Percentiles rank a stretch among this genome's conserved stretches.
Conservation (phyloP, 208 protist genomes). For the Naegleria fowleri region DNA sequence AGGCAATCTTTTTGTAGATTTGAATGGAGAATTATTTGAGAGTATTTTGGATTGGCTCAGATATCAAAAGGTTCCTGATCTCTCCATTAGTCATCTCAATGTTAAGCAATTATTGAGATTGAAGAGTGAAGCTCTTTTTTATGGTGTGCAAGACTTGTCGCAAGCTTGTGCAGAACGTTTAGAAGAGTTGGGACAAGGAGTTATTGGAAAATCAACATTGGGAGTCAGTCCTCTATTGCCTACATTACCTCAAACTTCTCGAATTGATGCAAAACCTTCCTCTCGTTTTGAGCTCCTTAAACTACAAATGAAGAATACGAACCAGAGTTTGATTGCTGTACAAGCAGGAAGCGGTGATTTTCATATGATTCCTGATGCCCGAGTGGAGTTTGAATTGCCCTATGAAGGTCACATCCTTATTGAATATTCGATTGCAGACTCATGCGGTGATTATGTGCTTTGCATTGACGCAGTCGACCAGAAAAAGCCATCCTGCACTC, state of each 20-base stretch:
- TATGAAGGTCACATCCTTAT: neutral
- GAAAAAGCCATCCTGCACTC: neutral
- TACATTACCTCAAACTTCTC: neutral
- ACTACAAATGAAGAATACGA: neutral
- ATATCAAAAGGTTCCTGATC: neutral
- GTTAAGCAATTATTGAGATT: neutral
- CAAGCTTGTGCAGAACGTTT: neutral
- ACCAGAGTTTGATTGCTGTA: neutral
- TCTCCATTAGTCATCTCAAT: neutral
- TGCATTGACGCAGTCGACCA: neutral
- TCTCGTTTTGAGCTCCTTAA: neutral
- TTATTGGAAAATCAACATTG: neutral
- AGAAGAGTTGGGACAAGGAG: neutral
- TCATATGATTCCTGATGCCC: neutral
- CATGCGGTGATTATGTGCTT: neutral
- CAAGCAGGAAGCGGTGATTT: neutral
- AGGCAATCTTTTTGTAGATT: neutral
- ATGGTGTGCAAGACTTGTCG: neutral
- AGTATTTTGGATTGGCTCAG: neutral
- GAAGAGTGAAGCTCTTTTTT: neutral
- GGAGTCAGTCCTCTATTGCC: neutral
- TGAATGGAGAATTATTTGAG: neutral
- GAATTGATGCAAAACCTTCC: neutral
- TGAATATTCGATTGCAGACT: slow-evolving; percentile 5
- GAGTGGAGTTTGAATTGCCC: neutral